Evolutionary conservation across 805 yeast species (phyloP), one percentile per base, ranked within the genome.

Genomic region (Schwanniomyces yamadae): DNA sequence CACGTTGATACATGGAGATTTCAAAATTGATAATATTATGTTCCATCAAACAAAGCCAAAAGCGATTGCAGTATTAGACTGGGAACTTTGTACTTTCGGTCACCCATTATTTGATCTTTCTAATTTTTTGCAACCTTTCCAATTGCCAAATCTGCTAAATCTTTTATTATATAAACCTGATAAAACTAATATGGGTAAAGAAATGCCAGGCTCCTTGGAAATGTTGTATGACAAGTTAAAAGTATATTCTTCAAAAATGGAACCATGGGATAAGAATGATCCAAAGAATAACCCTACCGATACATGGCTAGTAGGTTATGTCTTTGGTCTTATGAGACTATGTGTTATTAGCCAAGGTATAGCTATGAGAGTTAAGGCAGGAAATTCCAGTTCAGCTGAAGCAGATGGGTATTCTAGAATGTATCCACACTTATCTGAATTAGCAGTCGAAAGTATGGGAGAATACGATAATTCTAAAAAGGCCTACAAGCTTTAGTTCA

Each of bases 51-150:
- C 68, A 1, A 64, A 68, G 30, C 69, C 71, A 14, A 52, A 54
- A 28, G 76, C 78, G 3, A 57, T 72, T 32, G 82, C 83, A 0
- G 74, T 79, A 2, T 59, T 79, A 27, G 84, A 79, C 49, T 79
- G 85, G 85, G 85, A 79, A 50, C 57, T 79, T 25, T 77, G 82
- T 43, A 79, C 84, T 0, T 61, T 75, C 39, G 85, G 85, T 0
- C 82, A 78, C 45, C 85, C 85, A 1, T 52, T 78, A 29, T 78
- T 80, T 40, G 85, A 79, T 46, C 57, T 79, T 20, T 75, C 82
- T 12, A 79, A 79, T 48, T 61, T 78, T 19, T 57, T 79, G 17
- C 81, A 75, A 48, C 79, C 82, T 9, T 77, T 69, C 48, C 66
- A 61, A 28, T 49, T 75, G 38, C 74, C 82, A 0, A 46, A 52